Base-by-base conservation (phyloP, 2,329 filamentous ascomycete species). In the Didymella glomerata region DNA sequence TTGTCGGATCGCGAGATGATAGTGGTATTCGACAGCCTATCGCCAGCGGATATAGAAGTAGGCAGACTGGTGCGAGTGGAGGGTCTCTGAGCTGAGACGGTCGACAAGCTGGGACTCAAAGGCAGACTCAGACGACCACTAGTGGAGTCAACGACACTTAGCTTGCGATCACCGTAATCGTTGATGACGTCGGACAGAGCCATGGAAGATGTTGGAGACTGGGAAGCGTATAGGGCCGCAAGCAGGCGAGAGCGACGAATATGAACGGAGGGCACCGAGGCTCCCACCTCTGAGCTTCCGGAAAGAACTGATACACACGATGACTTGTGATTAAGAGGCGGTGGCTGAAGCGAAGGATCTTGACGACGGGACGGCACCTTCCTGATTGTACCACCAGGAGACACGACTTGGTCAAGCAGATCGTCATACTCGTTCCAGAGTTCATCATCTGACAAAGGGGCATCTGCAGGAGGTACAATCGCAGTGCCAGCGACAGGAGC, bases 361-460 rank as follows among this genome's bases (percentile, higher is more conserved):
- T 64, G 63, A n/a, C 58, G 65, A 20, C 61, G 64, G 7, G 41
- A 24, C 20, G 41, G 16, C 34, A 60, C 28, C 40, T 61, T 65
- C 18, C 34, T 40, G n/a, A 46, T 30, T 8, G 56, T 59, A 22
- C 56, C 56, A 10, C 56, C 56, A 13, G 56, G 56, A 4, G 83
- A 84, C 48, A 86, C 83, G 11, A 88, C 84, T 57, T 91, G 88
- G 51, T 91, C 90, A 53, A 97, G 85, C 13, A 97, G 80, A 68
- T 97, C 94, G 65, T 98, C 89, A 72, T 96, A 97, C 77, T 96
- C 94, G 50, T 93, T 89, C 94, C 94, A 98, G 1, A 97, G 85
- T 72, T 97, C 94, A 68, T 97, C 94, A 65, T 96, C 91, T 1
- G 81, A 86, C 4, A 89, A 83, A 0, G 86, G 88, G 4, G 87